Conservation (phyloP, 1,284 basidiomycete genomes). For the Cutaneotrichosporon cavernicola region DNA sequence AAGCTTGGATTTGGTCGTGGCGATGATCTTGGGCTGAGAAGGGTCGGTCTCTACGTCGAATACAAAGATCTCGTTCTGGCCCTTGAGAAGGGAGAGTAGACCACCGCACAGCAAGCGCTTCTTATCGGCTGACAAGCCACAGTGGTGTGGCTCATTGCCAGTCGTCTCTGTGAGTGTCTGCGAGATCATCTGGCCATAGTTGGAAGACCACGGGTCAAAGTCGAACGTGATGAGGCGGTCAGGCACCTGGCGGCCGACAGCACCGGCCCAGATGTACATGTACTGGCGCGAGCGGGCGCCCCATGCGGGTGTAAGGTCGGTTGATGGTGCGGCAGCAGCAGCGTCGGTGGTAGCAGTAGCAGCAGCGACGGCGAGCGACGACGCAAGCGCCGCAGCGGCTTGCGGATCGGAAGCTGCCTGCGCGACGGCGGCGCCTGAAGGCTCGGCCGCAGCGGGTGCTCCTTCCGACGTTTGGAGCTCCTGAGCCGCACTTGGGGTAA, state of each 20-base stretch:
- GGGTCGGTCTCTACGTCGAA: constrained; percentile 20
- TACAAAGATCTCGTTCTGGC: constrained; percentile 19
- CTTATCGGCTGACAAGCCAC: constrained; percentile 14
- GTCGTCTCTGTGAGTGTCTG: constrained; percentile 13
- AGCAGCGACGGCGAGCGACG: background rate
- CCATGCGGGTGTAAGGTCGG: constrained; percentile 8
- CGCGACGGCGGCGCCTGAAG: background rate
- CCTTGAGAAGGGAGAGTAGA: constrained; percentile 20
- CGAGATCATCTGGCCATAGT: constrained; percentile 18
- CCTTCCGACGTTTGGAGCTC: background rate
- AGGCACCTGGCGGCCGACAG: constrained; percentile 13
- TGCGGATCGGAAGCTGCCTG: background rate
- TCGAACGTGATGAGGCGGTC: constrained; percentile 25
- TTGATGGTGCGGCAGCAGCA: background rate
- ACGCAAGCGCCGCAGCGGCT: background rate
- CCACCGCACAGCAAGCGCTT: constrained; percentile 20
- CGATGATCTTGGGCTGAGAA: constrained; percentile 11
- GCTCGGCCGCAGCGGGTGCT: background rate
- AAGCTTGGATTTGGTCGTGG: background rate
- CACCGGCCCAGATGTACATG: constrained; percentile 24
- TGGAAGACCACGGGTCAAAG: constrained; percentile 18
- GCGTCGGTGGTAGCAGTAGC: background rate
- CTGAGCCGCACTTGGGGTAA: too few species aligned
- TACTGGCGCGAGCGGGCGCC: constrained; percentile 17
- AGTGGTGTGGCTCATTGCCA: constrained; percentile 26